Evolutionary conservation across 164 flowering plant genomes (phyloP).

Genomic region (Macadamia integrifolia): DNA sequence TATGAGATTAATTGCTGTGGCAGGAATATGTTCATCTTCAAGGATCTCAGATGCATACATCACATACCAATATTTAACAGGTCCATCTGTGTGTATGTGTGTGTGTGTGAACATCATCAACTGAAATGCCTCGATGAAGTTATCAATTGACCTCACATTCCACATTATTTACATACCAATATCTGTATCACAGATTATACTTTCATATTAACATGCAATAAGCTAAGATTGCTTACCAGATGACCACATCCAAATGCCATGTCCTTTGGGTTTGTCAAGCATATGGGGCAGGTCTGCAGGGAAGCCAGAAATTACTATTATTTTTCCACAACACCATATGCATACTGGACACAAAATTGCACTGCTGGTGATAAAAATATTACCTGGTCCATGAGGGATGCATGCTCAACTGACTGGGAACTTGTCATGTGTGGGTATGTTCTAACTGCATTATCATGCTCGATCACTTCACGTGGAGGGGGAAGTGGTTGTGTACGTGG

Average conservation of each 20-base stretch:
- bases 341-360: neutral
- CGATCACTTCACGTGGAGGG: conserved; percentile 63
- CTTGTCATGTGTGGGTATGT: conserved; percentile 19
- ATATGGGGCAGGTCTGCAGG: conserved; percentile 67
- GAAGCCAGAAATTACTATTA: neutral
- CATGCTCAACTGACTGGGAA: conserved; percentile 16
- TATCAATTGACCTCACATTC: neutral
- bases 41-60: no score
- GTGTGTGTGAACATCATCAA: neutral
- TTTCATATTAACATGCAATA: neutral
- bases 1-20: neutral
- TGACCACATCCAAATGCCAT: conserved; percentile 96
- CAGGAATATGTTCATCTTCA: neutral
- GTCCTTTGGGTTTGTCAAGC: conserved; percentile 74
- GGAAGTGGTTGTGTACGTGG: conserved; percentile 44
- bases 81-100: no score
- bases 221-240: conserved; percentile 37
- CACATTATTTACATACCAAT: neutral
- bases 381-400: conserved; percentile 41
- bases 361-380: neutral
- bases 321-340: neutral
- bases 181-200: neutral
- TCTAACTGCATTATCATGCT: conserved; percentile 41
- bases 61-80: no score
- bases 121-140: neutral